Conservation (phyloP, 306 rosid species). For the Quercus dentata region DNA sequence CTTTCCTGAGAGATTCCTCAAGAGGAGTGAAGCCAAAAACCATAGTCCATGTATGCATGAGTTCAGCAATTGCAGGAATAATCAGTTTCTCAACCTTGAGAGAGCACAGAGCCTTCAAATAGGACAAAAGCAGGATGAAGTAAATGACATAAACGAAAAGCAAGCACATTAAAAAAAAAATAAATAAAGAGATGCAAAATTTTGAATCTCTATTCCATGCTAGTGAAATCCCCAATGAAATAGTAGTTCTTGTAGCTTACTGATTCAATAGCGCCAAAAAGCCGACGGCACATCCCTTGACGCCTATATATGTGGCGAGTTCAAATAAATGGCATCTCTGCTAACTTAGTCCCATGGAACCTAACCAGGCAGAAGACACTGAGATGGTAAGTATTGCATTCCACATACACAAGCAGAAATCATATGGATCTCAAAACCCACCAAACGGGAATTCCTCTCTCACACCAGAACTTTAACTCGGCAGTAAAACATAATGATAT, state of each 20-base stretch:
- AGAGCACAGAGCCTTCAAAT: slow-evolving; percentile 64
- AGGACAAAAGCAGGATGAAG: slow-evolving; percentile 8
- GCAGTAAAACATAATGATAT: neutral
- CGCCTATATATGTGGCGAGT: slow-evolving; percentile 94
- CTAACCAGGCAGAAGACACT: slow-evolving; percentile 38
- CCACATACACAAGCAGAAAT: neutral
- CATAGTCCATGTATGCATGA: slow-evolving; percentile 76
- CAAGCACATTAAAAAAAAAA: slow-evolving; percentile 2
- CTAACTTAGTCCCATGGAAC: slow-evolving; percentile 93
- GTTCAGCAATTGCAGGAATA: slow-evolving; percentile 93
- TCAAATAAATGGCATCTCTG: slow-evolving; percentile 98
- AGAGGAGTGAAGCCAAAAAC: slow-evolving; percentile 77
- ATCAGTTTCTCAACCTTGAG: slow-evolving; percentile 86
- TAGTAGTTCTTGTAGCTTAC: slow-evolving; percentile 43
- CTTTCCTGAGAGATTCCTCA: slow-evolving; percentile 70
- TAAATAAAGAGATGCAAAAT: neutral
- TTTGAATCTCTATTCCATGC: slow-evolving; percentile 2
- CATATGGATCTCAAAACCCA: slow-evolving; percentile 1
- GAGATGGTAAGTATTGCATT: slow-evolving; percentile 13
- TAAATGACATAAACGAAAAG: slow-evolving; percentile 20
- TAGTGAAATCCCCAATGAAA: slow-evolving; percentile 20
- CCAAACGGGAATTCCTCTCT: neutral
- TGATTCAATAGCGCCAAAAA: slow-evolving; percentile 80
- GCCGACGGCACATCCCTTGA: slow-evolving; percentile 99
- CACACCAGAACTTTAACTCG: neutral